These are phyloP conservation scores for Trichosporon asahii DNA, from an alignment of 1,284 basidiomycete species.

Conservation along the genomic window DNA sequence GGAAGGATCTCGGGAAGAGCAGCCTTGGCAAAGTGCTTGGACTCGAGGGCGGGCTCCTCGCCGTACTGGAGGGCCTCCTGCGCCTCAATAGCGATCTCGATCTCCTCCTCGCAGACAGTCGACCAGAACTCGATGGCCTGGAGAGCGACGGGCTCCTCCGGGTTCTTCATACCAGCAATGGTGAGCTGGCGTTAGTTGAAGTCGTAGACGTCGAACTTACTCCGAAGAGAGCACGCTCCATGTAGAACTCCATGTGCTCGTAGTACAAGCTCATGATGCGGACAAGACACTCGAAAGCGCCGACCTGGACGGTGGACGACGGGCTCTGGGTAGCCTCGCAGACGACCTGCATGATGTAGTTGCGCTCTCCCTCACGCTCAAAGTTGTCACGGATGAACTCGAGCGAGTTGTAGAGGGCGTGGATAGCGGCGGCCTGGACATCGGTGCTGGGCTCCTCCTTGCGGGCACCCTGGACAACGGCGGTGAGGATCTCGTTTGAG, in stretches of 20 bases:
- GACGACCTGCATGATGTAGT: slow-evolving; percentile 99
- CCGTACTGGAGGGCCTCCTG: slow-evolving; percentile 91
- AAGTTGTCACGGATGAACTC: slow-evolving; percentile 98
- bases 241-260: slow-evolving; percentile 98
- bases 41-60: slow-evolving; percentile 82
- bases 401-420: slow-evolving; percentile 90
- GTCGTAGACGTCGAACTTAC: slow-evolving; percentile 56
- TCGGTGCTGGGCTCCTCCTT: slow-evolving; percentile 93
- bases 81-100: slow-evolving; percentile 86
- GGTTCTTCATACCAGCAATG: slow-evolving; percentile 96
- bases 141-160: slow-evolving; percentile 83
- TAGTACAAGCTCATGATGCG: slow-evolving; percentile 98
- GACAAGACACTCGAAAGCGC: slow-evolving; percentile 91
- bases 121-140: slow-evolving; percentile 99
- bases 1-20: slow-evolving; percentile 93
- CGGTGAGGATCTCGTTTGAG: slow-evolving; percentile 96
- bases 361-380: slow-evolving; percentile 94
- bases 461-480: slow-evolving; percentile 94
- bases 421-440: slow-evolving; percentile 92
- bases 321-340: slow-evolving; percentile 94
- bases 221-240: slow-evolving; percentile 98
- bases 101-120: slow-evolving; percentile 96
- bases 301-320: slow-evolving; percentile 76
- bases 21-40: slow-evolving; percentile 87
- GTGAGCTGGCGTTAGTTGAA: slow-evolving; percentile 65